Base-by-base conservation (phyloP, 768 basidiomycete genomes). In the Lactarius sanguifluus region DNA sequence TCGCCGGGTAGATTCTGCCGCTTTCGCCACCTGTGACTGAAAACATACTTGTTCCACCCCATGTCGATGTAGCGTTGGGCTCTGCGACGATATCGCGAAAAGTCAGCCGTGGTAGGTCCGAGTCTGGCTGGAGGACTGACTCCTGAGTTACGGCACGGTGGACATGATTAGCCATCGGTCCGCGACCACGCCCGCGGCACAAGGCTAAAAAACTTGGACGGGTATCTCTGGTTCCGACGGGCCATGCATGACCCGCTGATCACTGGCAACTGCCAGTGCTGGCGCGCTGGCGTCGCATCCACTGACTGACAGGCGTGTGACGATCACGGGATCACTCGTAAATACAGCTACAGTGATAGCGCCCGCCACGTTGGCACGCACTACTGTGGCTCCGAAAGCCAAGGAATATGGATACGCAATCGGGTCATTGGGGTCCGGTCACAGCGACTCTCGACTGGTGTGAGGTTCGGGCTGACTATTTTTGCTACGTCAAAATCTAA, bases 381-480 rank as follows among this genome's bases (percentile, higher is more conserved):
- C 34, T 34, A 16, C n/a, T n/a, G n/a, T n/a, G n/a, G 41, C 41
- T 23, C 6, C 25, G 12, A 52, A 13, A 25, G 15, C 50, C 50
- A 52, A 52, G n/a, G 7, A 28, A 23, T 23, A 52, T 52, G 50
- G 50, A 52, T 25, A 52, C 50, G 13, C 45, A 57, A 12, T 15
- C 52, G 25, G 66, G 66, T 16, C 41, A 67, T 56, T 86, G 85
- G 81, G 88, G 87, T 6, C 85, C 85, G 12, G 82, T 87, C 40
- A 90, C 89, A 0, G 82, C 88, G 15, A 89, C 88, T 3, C 75
- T 90, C 25, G 88, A 90, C 72, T 90, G 88, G 88, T 90, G 89
- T 71, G 88, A 90, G 80, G 88, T 79, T 43, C 79, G 75, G 6
- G 23, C 36, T 54, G 50, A 45, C 40, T 52, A 47, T 7, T 60